A percentile compares a stretch with the other conserved stretches of the same genome.
Conservation (phyloP, 2,329 filamentous ascomycete species). For the Cercospora nicotianae region DNA sequence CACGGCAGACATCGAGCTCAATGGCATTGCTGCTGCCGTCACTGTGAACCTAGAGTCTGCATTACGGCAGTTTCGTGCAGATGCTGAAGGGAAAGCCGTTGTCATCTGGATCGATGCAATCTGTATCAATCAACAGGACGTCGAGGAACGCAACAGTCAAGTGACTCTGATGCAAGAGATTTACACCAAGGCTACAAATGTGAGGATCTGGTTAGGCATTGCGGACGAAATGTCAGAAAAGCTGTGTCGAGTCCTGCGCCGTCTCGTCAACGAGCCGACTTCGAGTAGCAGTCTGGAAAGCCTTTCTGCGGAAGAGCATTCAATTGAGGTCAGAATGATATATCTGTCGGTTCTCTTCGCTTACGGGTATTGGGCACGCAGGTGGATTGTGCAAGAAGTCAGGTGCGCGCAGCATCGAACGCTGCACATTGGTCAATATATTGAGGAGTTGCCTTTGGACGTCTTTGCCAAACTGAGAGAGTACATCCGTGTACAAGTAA, state of each 20-base stretch:
- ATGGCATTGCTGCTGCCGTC: not conserved
- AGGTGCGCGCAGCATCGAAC: conserved; percentile 4
- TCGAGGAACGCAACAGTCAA: conserved; percentile 14
- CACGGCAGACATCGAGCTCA: conserved; percentile 1
- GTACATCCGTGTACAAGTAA: conserved; percentile 8
- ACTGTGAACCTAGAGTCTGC: conserved; percentile 4
- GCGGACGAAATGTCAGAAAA: not conserved
- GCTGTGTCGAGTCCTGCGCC: not conserved
- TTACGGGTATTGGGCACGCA: conserved; percentile 1
- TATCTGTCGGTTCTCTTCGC: conserved; percentile 2
- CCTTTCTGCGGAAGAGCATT: not conserved
- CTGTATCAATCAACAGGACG: conserved; percentile 23
- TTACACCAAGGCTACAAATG: conserved; percentile 8
- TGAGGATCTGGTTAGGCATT: conserved; percentile 17
- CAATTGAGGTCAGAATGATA: not conserved
- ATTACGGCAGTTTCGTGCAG: conserved; percentile 1
- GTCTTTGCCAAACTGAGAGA: conserved; percentile 6
- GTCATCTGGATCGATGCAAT: conserved; percentile 22
- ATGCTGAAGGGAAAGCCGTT: not conserved
- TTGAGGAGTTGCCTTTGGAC: not conserved
- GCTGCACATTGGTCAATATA: not conserved
- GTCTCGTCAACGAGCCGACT: not conserved
- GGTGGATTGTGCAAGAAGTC: conserved; percentile 18
- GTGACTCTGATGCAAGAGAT: conserved; percentile 21
- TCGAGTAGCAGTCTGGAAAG: not conserved